Conservation (phyloP, 805 yeast species). For the Spathaspora girioi region DNA sequence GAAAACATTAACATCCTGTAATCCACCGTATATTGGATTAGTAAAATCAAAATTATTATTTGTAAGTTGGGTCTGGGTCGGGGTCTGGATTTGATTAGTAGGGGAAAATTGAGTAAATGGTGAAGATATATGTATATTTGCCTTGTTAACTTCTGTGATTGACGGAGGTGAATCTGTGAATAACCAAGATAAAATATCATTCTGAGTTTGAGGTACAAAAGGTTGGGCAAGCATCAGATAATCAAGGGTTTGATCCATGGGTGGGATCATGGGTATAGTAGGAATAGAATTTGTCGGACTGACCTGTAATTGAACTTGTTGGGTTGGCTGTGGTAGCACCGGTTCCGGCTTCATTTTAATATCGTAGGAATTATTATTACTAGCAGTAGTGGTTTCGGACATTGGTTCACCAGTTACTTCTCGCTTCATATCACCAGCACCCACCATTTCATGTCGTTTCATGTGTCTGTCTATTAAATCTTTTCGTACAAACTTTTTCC, state of each 20-base stretch:
- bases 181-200: conserved; percentile 39
- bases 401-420: background rate
- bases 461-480: conserved; percentile 48
- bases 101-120: conserved; percentile 11
- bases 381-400: background rate
- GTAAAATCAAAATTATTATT: conserved; percentile 2
- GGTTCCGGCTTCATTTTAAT: background rate
- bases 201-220: conserved; percentile 25
- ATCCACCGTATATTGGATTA: conserved; percentile 14
- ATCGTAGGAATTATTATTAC: background rate
- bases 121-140: conserved; percentile 2
- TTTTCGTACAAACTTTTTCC: conserved; percentile 59
- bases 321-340: background rate
- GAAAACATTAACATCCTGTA: conserved; percentile 37
- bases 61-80: background rate
- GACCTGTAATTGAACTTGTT: background rate
- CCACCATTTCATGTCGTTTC: conserved; percentile 20
- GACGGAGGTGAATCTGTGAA: conserved; percentile 22
- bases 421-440: background rate
- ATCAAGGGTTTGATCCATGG: background rate
- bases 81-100: background rate
- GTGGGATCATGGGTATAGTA: background rate
- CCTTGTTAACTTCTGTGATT: background rate
- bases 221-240: background rate
- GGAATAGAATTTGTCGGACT: background rate